Conservation (phyloP, 108 stramenopile genomes). For the Epipyxis sp. region DNA sequence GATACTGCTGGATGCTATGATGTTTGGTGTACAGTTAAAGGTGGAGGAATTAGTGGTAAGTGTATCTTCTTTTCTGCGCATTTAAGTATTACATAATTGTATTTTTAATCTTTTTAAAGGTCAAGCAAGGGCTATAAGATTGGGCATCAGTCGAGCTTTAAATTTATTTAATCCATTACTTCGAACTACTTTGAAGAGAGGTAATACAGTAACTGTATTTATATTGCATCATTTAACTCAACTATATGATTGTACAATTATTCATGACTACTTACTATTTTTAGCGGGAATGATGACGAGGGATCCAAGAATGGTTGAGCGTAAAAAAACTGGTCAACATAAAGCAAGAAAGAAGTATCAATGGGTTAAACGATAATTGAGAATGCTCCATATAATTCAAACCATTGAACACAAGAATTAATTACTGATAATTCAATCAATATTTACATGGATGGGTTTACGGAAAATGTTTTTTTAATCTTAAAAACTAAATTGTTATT, state of each 20-base stretch:
- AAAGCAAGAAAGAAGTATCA: constrained; percentile 94
- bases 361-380: constrained; percentile 98
- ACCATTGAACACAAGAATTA: too few relatives aligned
- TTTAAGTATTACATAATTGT: not conserved
- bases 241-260: not conserved
- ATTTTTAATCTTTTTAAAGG: constrained; percentile 64
- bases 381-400: too few relatives aligned
- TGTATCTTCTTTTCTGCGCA: not conserved
- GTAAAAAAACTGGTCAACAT: constrained; percentile 88
- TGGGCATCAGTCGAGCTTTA: constrained; percentile 84
- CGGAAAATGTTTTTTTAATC: too few relatives aligned
- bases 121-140: constrained; percentile 86
- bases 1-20: constrained; percentile 82
- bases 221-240: not conserved
- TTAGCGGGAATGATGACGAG: constrained; percentile 76
- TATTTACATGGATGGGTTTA: too few relatives aligned
- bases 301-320: constrained; percentile 90
- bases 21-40: constrained; percentile 65
- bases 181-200: constrained; percentile 78
- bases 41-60: constrained; percentile 45
- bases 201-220: not conserved
- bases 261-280: not conserved
- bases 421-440: too few relatives aligned
- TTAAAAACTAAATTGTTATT: too few relatives aligned
- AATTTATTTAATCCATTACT: constrained; percentile 86